Evolutionary conservation across 2,329 filamentous ascomycete species (phyloP).

Genomic region (Didymella glomerata): DNA sequence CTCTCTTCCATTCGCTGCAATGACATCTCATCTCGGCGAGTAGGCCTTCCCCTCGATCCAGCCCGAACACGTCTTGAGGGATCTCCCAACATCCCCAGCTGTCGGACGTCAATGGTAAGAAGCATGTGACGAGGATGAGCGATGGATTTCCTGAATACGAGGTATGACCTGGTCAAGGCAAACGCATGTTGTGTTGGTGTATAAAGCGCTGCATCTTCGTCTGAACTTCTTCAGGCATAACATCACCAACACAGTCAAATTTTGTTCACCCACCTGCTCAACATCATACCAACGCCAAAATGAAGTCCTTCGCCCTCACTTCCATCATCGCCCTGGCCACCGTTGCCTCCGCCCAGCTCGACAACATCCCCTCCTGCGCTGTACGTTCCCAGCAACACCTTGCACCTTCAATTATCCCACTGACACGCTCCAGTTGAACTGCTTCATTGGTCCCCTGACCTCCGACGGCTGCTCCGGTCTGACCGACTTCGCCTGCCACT

Average conservation of each 20-base stretch:
- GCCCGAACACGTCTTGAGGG: constrained; percentile 22
- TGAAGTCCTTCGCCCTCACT: constrained; percentile 51
- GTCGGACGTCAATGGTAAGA: neutral
- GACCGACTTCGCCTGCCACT: constrained; percentile 57
- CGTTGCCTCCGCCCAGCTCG: constrained; percentile 57
- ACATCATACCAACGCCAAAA: constrained; percentile 34
- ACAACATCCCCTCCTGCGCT: constrained; percentile 57
- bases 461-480: constrained; percentile 57
- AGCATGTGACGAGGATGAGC: constrained; percentile 37
- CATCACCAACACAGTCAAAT: constrained; percentile 2
- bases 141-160: constrained; percentile 26
- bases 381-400: constrained; percentile 44
- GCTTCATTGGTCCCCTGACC: constrained; percentile 55
- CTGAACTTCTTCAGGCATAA: neutral
- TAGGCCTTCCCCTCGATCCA: constrained; percentile 21
- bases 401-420: constrained; percentile 4
- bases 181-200: constrained; percentile 20
- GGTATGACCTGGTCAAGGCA: constrained; percentile 23
- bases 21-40: constrained; percentile 19
- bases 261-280: constrained; percentile 1
- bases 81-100: constrained; percentile 22
- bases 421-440: constrained; percentile 53
- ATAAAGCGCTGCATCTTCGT: constrained; percentile 31
- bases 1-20: constrained; percentile 29
- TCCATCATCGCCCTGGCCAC: constrained; percentile 55